Base-by-base conservation (phyloP, 2,329 filamentous ascomycete genomes). In the Fusarium vanettenii region DNA sequence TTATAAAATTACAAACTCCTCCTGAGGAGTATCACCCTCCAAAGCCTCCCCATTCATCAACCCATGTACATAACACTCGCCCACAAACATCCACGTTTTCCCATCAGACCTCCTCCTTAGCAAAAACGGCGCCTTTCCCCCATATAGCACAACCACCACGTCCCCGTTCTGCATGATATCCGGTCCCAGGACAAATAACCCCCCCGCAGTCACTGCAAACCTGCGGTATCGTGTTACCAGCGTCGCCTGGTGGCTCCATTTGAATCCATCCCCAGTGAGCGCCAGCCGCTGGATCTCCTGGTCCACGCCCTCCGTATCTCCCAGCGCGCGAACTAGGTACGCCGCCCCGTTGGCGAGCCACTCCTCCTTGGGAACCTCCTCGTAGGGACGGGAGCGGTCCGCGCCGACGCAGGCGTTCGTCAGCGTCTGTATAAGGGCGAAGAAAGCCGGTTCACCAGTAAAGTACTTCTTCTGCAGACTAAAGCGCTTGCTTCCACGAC, bases 61-160 rank as follows among this genome's bases (percentile, higher is more conserved):
- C 2, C 82, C 82, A 65, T 83, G 81, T 4, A 82, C 79, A 66
- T 84, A 84, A 39, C 82, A 84, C 68, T 84, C 82, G 2, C 82
- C 81, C 14, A 84, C 64, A 22, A 84, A 62, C 16, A 63, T 67
- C 80, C 81, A 83, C 4, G 68, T 69, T 27, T 52, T n/a, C 1
- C 55, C 71, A 0, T 60, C 67, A 0, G 60, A 60, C 29, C 55
- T 57, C 56, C 39, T 71, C 11, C 82, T 75, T 6, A 84, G 65
- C 31, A 82, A 59, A 27, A 81, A 83, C 8, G 82, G 82, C 2
- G 79, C 79, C 52, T 67, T 79, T 0, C 82, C 82, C 4, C 82
- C 82, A 25, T 81, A 77, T 14, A 84, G 52, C 35, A 84, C 73
- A 16, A 75, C 81, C 11, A 84, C 71, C 1, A 77, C 73, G 63